Conservation (phyloP, 2,329 filamentous ascomycete species). For the Pestalotiopsis sp. region DNA sequence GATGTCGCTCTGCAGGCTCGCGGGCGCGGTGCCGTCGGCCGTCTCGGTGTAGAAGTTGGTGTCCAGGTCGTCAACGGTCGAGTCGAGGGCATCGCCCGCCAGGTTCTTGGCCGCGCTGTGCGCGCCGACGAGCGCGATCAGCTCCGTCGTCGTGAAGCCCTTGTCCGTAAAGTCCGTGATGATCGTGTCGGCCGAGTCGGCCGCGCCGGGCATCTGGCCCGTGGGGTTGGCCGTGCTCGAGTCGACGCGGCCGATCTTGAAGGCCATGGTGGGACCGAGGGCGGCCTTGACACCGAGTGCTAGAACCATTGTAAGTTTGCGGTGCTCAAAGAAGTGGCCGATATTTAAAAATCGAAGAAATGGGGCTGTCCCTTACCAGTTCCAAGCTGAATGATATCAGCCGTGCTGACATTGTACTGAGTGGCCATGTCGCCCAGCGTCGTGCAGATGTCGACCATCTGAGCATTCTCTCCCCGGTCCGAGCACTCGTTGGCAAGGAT, state of each 20-base stretch:
- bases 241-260: slow-evolving; percentile 27
- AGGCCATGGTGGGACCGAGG: slow-evolving; percentile 21
- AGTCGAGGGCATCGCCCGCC: slow-evolving; percentile 23
- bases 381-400: slow-evolving; percentile 31
- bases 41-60: slow-evolving; percentile 29
- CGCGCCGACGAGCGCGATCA: slow-evolving; percentile 28
- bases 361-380: slow-evolving; percentile 21
- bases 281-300: slow-evolving; percentile 26
- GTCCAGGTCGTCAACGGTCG: slow-evolving; percentile 23
- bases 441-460: slow-evolving; percentile 25
- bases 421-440: slow-evolving; percentile 24
- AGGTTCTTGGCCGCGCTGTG: slow-evolving; percentile 27
- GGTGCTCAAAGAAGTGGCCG: not conserved
- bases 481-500: slow-evolving; percentile 29
- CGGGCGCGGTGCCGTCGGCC: slow-evolving; percentile 19
- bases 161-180: slow-evolving; percentile 22
- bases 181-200: slow-evolving; percentile 17
- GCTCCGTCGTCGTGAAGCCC: slow-evolving; percentile 25
- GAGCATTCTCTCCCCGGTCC: slow-evolving; percentile 25
- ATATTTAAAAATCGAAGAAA: too few relatives aligned
- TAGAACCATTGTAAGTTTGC: slow-evolving; percentile 1
- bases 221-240: slow-evolving; percentile 19
- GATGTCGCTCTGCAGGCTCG: slow-evolving; percentile 26
- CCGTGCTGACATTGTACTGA: slow-evolving; percentile 24
- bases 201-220: slow-evolving; percentile 21